Evolutionary conservation across 192 early-diverging fungal genomes (phyloP).

Genomic region (Backusella australiensis): DNA sequence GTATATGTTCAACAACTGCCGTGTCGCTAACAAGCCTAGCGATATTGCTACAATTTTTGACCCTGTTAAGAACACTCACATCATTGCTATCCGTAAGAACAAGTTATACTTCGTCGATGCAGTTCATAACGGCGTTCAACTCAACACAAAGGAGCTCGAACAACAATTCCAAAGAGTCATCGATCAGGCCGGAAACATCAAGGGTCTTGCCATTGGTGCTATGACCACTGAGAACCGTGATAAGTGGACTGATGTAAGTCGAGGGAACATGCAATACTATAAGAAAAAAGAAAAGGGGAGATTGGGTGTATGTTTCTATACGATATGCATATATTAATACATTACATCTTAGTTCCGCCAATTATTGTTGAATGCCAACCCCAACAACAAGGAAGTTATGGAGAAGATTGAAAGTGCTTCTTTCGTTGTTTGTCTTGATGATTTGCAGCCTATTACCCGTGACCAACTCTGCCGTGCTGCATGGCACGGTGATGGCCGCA

Average conservation of each 20-base stretch:
- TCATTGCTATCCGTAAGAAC: slow-evolving; percentile 88
- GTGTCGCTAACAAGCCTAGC: slow-evolving; percentile 82
- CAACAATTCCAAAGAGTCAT: slow-evolving; percentile 70
- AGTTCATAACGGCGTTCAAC: slow-evolving; percentile 71
- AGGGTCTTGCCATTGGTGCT: slow-evolving; percentile 77
- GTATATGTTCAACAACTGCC: slow-evolving; percentile 96
- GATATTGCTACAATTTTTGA: slow-evolving; percentile 78
- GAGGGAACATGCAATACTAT: not conserved
- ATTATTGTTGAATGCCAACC: slow-evolving; percentile 59
- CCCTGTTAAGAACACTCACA: slow-evolving; percentile 74
- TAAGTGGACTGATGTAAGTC: slow-evolving; percentile 78
- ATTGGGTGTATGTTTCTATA: not conserved
- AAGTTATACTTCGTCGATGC: slow-evolving; percentile 83
- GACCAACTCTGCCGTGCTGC: slow-evolving; percentile 85
- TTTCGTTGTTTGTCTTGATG: slow-evolving; percentile 92
- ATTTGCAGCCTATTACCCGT: slow-evolving; percentile 80
- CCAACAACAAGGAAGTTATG: slow-evolving; percentile 69
- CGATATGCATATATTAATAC: not conserved
- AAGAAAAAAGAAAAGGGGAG: not conserved
- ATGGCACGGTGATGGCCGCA: slow-evolving; percentile 96
- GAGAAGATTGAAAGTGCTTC: slow-evolving; percentile 83
- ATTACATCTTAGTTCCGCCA: slow-evolving; percentile 52
- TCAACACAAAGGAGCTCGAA: slow-evolving; percentile 85
- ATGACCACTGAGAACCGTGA: slow-evolving; percentile 95
- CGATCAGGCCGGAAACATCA: slow-evolving; percentile 58